Percentiles rank a stretch among this genome's conserved stretches.
phyloP scores from a whole-genome alignment of 2,329 filamentous ascomycete genomes.

The Pseudocercospora cruenta region DNA sequence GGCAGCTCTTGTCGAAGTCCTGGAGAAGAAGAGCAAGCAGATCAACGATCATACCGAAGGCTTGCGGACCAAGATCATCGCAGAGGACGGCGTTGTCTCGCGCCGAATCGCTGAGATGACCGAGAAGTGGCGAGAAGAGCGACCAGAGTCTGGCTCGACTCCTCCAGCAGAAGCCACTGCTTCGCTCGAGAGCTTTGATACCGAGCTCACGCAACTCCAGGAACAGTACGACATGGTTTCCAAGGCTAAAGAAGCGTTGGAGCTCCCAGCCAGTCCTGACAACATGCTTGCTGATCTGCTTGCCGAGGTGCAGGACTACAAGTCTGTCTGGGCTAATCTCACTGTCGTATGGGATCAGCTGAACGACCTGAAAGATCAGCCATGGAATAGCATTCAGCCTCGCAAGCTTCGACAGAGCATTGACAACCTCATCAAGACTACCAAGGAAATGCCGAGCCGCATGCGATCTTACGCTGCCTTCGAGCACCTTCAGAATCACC shows the following conservation, averaged over 20 bases:
- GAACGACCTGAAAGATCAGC: slow-evolving; percentile 86
- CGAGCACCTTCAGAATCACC: slow-evolving; percentile 91
- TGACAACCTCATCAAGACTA: slow-evolving; percentile 93
- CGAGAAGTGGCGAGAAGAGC: slow-evolving; percentile 90
- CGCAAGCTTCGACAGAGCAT: slow-evolving; percentile 88
- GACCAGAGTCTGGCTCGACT: slow-evolving; percentile 93
- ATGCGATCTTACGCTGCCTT: slow-evolving; percentile 99
- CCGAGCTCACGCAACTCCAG: slow-evolving; percentile 80
- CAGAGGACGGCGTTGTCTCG: slow-evolving; percentile 88
- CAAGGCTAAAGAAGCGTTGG: slow-evolving; percentile 94
- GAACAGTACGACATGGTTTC: slow-evolving; percentile 90
- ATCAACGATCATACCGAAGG: slow-evolving; percentile 96
- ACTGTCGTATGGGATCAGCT: slow-evolving; percentile 96
- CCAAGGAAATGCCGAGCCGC: slow-evolving; percentile 97
- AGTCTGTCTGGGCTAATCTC: slow-evolving; percentile 95
- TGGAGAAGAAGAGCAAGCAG: slow-evolving; percentile 90
- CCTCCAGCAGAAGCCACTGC: slow-evolving; percentile 85
- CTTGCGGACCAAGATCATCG: slow-evolving; percentile 88
- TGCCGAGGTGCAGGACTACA: slow-evolving; percentile 97
- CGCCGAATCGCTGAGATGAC: slow-evolving; percentile 87
- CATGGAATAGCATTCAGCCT: slow-evolving; percentile 95
- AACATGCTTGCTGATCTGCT: slow-evolving; percentile 82
- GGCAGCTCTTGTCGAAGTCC: slow-evolving; percentile 88
- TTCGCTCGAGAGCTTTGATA: slow-evolving; percentile 80
- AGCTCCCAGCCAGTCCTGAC: slow-evolving; percentile 78